Base-by-base conservation (phyloP, 495 filamentous ascomycete genomes). In the Penicillium lividum region DNA sequence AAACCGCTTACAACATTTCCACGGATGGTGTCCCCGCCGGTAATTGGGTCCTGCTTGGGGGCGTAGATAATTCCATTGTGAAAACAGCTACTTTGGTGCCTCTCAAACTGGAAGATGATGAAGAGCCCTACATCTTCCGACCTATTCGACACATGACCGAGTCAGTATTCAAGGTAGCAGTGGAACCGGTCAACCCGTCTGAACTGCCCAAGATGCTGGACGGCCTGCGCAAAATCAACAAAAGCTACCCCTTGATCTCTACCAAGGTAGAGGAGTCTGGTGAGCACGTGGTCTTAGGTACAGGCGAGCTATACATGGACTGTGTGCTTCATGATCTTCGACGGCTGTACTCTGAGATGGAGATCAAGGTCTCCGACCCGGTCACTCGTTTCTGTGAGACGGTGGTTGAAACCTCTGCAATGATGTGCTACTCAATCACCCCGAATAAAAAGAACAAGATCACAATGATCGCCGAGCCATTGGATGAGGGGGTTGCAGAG, bases 391-490 rank as follows among this genome's bases (percentile, higher is more conserved):
- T 98, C 80, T 95, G 91, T 73, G 94, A 98, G 76, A 98, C 94
- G 3, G 92, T 96, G n/a, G 92, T 95, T 50, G 95, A 98, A 69
- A 95, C 92, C 51, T 96, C 91, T 18, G 92, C 93, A 29, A 97
- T 96, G 57, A 97, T 97, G 79, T 98, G 94, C 71, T 98, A 97
- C 72, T 93, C 94, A 10, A 84, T 96, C 62, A 98, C 94, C 4
- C 94, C 94, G 7, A 98, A 98, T 74, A 98, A 98, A 70, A 96
- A 96, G 76, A 98, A 98, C 76, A 97, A 96, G 73, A 90, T 98
- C 69, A 98, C 94, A 48, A 97, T 98, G 91, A 88, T 97, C 46
- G 94, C 95, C 27, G 94, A 98, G 65, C 92, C 93, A 15, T 76
- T 98, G 43, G 94, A 98, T 66, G 86, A 93, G 51, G 95, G 93